phyloP scores from a whole-genome alignment of 2,329 filamentous ascomycete species.

The Simplicillium sp. region DNA sequence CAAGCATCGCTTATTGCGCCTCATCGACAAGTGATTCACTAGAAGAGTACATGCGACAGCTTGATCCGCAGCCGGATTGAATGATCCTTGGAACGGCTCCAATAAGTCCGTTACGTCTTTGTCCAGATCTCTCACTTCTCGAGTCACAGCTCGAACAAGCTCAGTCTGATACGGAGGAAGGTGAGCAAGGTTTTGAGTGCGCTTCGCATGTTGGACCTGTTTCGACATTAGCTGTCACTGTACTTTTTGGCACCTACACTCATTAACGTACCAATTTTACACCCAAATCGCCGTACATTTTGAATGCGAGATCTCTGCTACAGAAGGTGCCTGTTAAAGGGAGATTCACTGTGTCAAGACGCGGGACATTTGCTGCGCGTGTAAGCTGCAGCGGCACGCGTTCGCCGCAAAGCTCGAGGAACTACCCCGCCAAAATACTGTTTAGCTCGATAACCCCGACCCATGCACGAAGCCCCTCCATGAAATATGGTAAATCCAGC shows the following conservation, averaged over 20 bases:
- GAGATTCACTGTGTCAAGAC: not conserved
- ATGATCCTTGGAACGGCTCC: constrained; percentile 73
- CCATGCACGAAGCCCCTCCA: not conserved
- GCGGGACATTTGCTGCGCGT: no score
- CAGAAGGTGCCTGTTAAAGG: not conserved
- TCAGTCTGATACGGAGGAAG: constrained; percentile 91
- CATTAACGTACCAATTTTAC: constrained; percentile 62
- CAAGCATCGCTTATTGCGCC: constrained; percentile 89
- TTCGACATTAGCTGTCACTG: constrained; percentile 8
- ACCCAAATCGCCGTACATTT: constrained; percentile 81
- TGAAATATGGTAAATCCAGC: not conserved
- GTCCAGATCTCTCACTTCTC: constrained; percentile 89
- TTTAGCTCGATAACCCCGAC: not conserved
- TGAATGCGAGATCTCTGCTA: constrained; percentile 2
- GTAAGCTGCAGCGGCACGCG: constrained; percentile 6
- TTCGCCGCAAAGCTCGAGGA: constrained; percentile 7
- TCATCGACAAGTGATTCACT: constrained; percentile 90
- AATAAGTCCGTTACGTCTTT: constrained; percentile 73
- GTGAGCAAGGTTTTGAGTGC: constrained; percentile 76
- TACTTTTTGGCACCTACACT: not conserved
- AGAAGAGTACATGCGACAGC: constrained; percentile 80
- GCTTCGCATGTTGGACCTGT: constrained; percentile 91
- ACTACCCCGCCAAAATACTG: constrained; percentile 9
- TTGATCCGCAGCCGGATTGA: constrained; percentile 75
- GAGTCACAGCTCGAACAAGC: constrained; percentile 74